Evolutionary conservation across 2,329 filamentous ascomycete species (phyloP), one percentile per base, ranked within the genome.

Genomic region (Alternaria sp.): DNA sequence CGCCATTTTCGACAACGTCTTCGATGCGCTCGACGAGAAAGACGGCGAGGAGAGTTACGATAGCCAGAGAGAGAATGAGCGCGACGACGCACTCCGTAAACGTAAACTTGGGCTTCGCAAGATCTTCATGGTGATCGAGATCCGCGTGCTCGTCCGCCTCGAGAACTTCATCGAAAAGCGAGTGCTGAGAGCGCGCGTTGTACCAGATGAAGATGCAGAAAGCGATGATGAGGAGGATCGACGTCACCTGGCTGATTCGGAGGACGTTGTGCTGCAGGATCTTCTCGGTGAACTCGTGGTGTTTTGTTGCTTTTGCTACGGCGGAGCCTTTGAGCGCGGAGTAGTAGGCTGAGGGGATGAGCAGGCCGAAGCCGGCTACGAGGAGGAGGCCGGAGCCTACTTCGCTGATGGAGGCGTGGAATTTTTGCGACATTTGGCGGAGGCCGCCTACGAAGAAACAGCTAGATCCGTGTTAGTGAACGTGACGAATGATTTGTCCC

Each of bases 381-480:
- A 96, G 83, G 2, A 96, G 81, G 49, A 96, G 79, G 1, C 91
- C 92, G 21, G 87, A 92, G 15, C 93, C 93, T 4, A 92, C 91
- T 79, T 97, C 93, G 72, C 89, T 91, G 63, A 96, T 87, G 1
- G 89, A 88, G 59, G 91, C 88, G 73, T 91, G 90, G 74, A 96
- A 96, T 12, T 83, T 85, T 70, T 93, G 87, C 69, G 91, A 88
- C 9, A 90, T 84, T 28, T 90, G 87, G 51, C 85, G 83, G 25
- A 96, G 70, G 6, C 93, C 93, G 40, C 92, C 92, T 13, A 89
- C 86, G 67, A 95, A 89, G 83, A 97, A 96, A 77, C 92, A 96
- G 50, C 58, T 61, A n/a, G 32, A 19, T n/a, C 11, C 9, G 8
- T 10, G 54, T 56, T 25, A 56, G 17, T 21, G n/a, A n/a, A n/a